Conservation (phyloP, 768 basidiomycete genomes). For the Naganishia antarctica region DNA sequence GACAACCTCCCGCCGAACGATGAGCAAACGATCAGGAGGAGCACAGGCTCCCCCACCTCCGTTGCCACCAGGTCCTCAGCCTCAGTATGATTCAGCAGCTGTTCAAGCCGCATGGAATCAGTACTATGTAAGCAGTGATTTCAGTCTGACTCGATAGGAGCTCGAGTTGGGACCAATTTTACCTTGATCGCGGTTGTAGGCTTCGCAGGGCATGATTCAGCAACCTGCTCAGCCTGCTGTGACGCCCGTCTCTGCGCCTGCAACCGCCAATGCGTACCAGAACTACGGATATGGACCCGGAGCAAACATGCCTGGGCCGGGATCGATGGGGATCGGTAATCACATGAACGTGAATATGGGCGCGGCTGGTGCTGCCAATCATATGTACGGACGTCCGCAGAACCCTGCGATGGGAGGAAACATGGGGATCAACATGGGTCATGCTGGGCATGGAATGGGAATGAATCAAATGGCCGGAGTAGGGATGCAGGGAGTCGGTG, state of each 20-base stretch:
- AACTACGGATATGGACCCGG: constrained; percentile 32
- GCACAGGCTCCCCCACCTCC: constrained; percentile 24
- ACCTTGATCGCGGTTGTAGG: neutral
- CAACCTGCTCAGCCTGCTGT: constrained; percentile 11
- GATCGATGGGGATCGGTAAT: neutral
- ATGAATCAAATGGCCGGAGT: neutral
- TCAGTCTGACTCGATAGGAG: neutral
- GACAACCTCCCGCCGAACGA: neutral
- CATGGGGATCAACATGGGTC: constrained; percentile 22
- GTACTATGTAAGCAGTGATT: constrained; percentile 24
- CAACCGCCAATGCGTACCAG: constrained; percentile 8
- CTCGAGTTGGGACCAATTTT: neutral
- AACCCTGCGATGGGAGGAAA: neutral
- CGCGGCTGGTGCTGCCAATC: neutral
- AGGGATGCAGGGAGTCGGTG: constrained; percentile 5
- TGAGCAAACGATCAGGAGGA: constrained; percentile 18
- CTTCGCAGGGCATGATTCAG: constrained; percentile 13
- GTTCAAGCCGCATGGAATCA: constrained; percentile 22
- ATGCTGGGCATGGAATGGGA: constrained; percentile 2
- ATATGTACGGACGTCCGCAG: constrained; percentile 10
- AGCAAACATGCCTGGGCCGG: constrained; percentile 9
- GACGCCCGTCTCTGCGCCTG: constrained; percentile 1
- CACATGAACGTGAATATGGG: constrained; percentile 14
- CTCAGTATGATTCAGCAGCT: constrained; percentile 20
- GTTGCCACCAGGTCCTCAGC: constrained; percentile 27